A percentile compares a stretch with the other conserved stretches of the same genome.
Conservation (phyloP, 495 filamentous ascomycete species). For the Penicillium diatomitis region DNA sequence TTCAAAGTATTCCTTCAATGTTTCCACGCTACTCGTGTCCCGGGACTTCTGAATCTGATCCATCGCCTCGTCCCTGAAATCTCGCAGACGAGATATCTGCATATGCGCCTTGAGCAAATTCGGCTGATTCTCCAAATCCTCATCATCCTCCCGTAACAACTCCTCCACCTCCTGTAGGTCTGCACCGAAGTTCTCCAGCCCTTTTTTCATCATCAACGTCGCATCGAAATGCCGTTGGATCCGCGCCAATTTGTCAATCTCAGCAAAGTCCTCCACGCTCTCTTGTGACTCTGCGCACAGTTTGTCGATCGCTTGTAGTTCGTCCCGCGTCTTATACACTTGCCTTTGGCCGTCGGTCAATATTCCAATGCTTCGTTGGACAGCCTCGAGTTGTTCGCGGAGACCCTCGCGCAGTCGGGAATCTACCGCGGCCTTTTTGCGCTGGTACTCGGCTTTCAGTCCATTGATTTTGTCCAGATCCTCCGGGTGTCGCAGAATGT, state of each 20-base stretch:
- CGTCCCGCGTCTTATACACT: constrained; percentile 84
- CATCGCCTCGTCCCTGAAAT: constrained; percentile 92
- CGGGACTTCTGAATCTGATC: constrained; percentile 76
- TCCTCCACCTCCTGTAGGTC: constrained; percentile 63
- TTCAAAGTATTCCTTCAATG: constrained; percentile 79
- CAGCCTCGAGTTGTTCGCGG: constrained; percentile 82
- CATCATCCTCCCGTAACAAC: constrained; percentile 72
- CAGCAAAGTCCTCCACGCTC: constrained; percentile 93
- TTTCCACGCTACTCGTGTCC: constrained; percentile 64
- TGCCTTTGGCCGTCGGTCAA: constrained; percentile 82
- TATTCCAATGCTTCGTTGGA: constrained; percentile 79
- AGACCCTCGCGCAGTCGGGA: constrained; percentile 79
- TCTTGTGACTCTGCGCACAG: constrained; percentile 91
- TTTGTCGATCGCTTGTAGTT: constrained; percentile 97
- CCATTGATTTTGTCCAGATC: constrained; percentile 92
- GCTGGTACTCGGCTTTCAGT: constrained; percentile 84
- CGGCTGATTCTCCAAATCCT: constrained; percentile 81
- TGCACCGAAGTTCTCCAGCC: constrained; percentile 75
- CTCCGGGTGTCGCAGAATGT: constrained; percentile 56
- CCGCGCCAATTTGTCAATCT: constrained; percentile 87
- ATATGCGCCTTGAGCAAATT: constrained; percentile 85
- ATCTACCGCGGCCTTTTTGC: constrained; percentile 90
- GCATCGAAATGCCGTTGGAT: constrained; percentile 91
- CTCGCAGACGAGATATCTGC: constrained; percentile 79
- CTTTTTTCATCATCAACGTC: constrained; percentile 82